Base-by-base conservation (phyloP, 257 asterid species). In the Vinca minor region DNA sequence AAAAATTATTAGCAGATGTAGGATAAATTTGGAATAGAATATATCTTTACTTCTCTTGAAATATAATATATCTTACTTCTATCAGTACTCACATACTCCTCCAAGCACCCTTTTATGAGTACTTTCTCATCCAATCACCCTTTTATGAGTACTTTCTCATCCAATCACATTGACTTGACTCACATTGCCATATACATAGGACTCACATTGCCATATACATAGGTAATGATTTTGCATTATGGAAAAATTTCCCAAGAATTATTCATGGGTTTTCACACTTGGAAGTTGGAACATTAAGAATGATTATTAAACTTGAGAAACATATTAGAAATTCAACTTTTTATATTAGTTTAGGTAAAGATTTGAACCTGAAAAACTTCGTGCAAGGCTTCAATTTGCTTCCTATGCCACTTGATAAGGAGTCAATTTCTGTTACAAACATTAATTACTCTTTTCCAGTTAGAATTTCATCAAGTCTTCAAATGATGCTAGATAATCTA, bases 331-430 rank as follows among this genome's bases (percentile, higher is more conserved):
- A 41, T 69, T 61, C 47, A 50, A 55, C 28, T 63, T 39, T 70
- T 70, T 53, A 41, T 48, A 59, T 87, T 82, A 69, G 78, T 79
- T n/a, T 74, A 77, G 77, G 83, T 79, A 73, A 79, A 86, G 95
- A 91, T 81, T 77, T 78, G 81, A 86, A 91, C 98, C 98, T 91
- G 98, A 86, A 91, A 86, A 84, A 88, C 95, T 91, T 91, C 88
- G 93, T 91, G 94, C 98, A 91, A 71, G 98, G 96, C 98, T 91
- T 91, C 82, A 88, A 82, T 91, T 91, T 91, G 95, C 95, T 91
- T 79, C 98, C 98, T 88, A 85, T 79, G 83, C 96, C 98, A 90
- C 93, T 78, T 81, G 95, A 82, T 74, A 82, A 68, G 78, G 93
- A 82, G 81, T 85, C 93, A 83, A 83, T 71, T 86, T 88, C 98